A percentile compares a stretch with the other conserved stretches of the same genome.
Conservation (phyloP, 1,284 basidiomycete species). For the Pseudozyma pruni region DNA sequence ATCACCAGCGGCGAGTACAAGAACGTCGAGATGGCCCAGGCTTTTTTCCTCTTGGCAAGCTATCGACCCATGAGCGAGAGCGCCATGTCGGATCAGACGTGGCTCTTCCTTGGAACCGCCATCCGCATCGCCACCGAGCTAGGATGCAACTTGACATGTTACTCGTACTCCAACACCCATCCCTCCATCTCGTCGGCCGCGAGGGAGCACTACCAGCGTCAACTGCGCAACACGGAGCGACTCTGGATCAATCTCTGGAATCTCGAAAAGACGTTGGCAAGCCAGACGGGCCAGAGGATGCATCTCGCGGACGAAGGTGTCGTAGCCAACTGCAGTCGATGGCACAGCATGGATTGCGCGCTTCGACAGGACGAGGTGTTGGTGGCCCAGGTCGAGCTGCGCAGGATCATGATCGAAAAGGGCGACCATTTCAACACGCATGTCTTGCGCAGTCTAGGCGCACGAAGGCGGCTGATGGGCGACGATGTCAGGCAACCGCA, state of each 20-base stretch:
- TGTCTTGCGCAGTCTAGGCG: conserved; percentile 25
- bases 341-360: conserved; percentile 36
- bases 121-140: conserved; percentile 50
- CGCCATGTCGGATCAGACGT: conserved; percentile 49
- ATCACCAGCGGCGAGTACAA: conserved; percentile 42
- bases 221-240: conserved; percentile 47
- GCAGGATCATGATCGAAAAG: conserved; percentile 35
- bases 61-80: conserved; percentile 31
- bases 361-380: conserved; percentile 49
- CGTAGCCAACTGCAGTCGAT: conserved; percentile 34
- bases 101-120: conserved; percentile 33
- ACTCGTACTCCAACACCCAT: conserved; percentile 20
- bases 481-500: neutral
- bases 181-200: neutral
- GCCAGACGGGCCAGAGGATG: conserved; percentile 48
- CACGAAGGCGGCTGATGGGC: neutral
- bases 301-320: conserved; percentile 48
- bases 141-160: conserved; percentile 44
- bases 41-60: conserved; percentile 34
- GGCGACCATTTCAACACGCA: conserved; percentile 38
- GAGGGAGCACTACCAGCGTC: conserved; percentile 40
- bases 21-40: conserved; percentile 53
- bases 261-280: conserved; percentile 45
- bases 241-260: conserved; percentile 53
- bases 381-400: conserved; percentile 45